Evolutionary conservation across 2,329 filamentous ascomycete genomes (phyloP), one percentile per base, ranked within the genome.

Genomic region (Chaetothyriales sp.): DNA sequence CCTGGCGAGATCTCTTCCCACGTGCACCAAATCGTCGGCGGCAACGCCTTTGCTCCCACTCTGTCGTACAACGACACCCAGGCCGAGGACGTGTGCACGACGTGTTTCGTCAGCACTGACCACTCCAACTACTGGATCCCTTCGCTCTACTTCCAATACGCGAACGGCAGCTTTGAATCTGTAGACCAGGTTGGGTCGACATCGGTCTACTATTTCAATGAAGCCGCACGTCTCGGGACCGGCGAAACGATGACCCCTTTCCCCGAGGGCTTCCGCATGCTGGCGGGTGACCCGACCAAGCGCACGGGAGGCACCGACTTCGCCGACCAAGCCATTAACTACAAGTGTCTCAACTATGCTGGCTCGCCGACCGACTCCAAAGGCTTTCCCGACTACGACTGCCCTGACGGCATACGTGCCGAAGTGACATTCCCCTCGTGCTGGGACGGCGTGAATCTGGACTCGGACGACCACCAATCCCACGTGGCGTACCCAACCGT

Each of bases 81-180:
- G 46, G 86, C 67, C 63, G 15, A 81, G 77, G 46, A 70, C 80
- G 56, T 95, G 89, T 94, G 89, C 71, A 90, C 87, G 1, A 89
- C 86, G 5, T 94, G 88, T 66, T 79, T 77, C 53, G 84, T 94
- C 43, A 81, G 74, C 43, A 74, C 90, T 68, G 89, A 95, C 70
- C 84, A 81, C 69, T 94, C 86, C n/a, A 82, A 81, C 22, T 95
- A 95, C 71, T 95, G 88, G 86, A 80, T 81, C 46, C 89, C 89
- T 0, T 70, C 77, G 1, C 64, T 94, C 54, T 89, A 90, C 71
- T 95, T 94, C 67, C 68, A 82, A 63, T 77, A 89, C 62, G 62
- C 69, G 9, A 83, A 85, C 60, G 79, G 83, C n/a, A 47, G 47
- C 4, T 58, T 61, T 43, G 56, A 61, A 51, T 53, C 55, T 46